Evolutionary conservation across 148 eudicot genomes (phyloP).

Genomic region (Chenopodium berlandieri): DNA sequence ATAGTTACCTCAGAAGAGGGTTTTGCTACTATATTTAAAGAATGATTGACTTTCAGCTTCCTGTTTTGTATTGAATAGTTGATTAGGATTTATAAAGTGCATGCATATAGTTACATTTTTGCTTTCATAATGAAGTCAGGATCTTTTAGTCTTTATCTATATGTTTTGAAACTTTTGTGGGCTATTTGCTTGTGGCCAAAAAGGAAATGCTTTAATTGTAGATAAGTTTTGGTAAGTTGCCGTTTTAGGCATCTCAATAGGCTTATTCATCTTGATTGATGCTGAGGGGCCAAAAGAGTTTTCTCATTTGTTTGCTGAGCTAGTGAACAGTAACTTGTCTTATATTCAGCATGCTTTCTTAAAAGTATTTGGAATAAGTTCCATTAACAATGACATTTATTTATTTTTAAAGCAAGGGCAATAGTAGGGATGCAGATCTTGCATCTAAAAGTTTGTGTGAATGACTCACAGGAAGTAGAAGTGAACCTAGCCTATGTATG

Average conservation of each 20-base stretch:
- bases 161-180: slow-evolving; percentile 1
- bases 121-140: not conserved
- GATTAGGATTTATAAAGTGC: not conserved
- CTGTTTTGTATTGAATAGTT: not conserved
- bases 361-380: not conserved
- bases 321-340: not conserved
- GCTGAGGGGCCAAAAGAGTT: slow-evolving; percentile 14
- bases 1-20: not conserved
- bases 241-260: slow-evolving; percentile 16
- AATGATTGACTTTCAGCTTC: not conserved
- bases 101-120: not conserved
- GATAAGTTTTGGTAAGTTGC: slow-evolving; percentile 1
- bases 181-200: slow-evolving; percentile 2
- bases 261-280: not conserved
- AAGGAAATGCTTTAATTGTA: not conserved
- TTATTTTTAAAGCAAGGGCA: not conserved
- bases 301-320: not conserved
- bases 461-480: not conserved
- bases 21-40: slow-evolving; percentile 1
- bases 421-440: not conserved
- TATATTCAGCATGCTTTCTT: not conserved
- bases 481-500: not conserved
- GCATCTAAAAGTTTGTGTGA: slow-evolving; percentile 7
- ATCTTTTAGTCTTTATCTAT: not conserved
- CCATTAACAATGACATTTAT: not conserved